These are phyloP conservation scores for Suillus americanus DNA, from an alignment of 768 basidiomycete species.

Conservation along the genomic window DNA sequence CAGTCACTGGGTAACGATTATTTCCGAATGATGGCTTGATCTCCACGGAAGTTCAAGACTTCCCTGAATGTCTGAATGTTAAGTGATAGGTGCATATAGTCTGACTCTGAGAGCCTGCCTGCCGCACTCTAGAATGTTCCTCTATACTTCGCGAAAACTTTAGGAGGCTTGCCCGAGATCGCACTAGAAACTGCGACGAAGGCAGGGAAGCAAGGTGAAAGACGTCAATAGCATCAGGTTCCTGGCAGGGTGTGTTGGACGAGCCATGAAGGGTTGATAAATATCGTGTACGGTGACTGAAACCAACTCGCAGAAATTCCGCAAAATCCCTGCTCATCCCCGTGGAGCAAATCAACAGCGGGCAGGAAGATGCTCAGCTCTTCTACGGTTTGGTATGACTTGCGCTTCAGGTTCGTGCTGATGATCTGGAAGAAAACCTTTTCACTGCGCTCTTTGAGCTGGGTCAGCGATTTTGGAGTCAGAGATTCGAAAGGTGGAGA, in stretches of 20 bases:
- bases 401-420: neutral
- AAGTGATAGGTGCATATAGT: neutral
- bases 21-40: neutral
- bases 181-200: slow-evolving; percentile 15
- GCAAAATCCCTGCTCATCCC: neutral
- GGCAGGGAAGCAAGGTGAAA: slow-evolving; percentile 15
- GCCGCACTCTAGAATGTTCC: neutral
- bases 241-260: slow-evolving; percentile 1
- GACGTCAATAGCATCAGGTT: slow-evolving; percentile 11
- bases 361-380: neutral
- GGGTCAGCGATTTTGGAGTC: slow-evolving; percentile 13
- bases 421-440: neutral
- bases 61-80: too few relatives aligned
- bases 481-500: slow-evolving; percentile 15
- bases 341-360: neutral
- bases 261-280: too few relatives aligned
- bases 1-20: slow-evolving; percentile 11
- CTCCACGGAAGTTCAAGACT: neutral
- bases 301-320: slow-evolving; percentile 11
- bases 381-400: neutral
- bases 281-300: too few relatives aligned
- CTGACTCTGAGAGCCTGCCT: neutral
- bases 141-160: slow-evolving; percentile 10
- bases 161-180: slow-evolving; percentile 14
- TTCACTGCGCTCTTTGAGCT: slow-evolving; percentile 18